Evolutionary conservation across 163 green algal genomes (phyloP), one percentile per base, ranked within the genome.

Genomic region (Chloroidium sp.): DNA sequence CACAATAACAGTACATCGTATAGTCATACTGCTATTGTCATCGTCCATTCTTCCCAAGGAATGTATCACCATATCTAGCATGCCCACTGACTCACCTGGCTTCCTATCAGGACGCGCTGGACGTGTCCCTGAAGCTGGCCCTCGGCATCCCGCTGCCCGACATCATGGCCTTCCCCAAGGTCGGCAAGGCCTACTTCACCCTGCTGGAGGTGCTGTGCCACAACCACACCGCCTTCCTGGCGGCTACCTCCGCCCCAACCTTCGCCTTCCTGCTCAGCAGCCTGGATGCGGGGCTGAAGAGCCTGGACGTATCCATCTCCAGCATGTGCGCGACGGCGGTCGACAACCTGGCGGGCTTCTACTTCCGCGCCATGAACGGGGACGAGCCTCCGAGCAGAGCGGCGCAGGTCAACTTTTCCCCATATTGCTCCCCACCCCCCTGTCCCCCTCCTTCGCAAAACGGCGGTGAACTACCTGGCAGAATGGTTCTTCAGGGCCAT

Each of bases 281-380:
- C 12, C 86, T 99, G 72, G 94, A 98, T 74, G 75, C 89, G 64
- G 96, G 96, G 1, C 86, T 99, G 61, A 97, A 98, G 88, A 91
- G 79, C 61, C 86, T 97, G 14, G 95, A 98, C 75, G 89, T 95
- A 1, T 86, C 76, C 75, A 92, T 97, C 82, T 94, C 85, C 81
- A 94, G 89, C 10, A 82, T 93, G 78, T 98, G 93, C 78, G 96
- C 96, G 6, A 90, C 90, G 6, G 94, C 93, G 0, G 86, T 98
- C 0, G 95, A 99, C 89, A 94, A 97, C 88, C 88, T 99, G 12
- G 94, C 93, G 0, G 93, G 87, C 12, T 98, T 95, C 83, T 98
- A 97, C 90, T 98, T 97, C 90, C 92, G 89, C 68, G 86, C 90
- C 60, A 77, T 92, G 61, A 85, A 86, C 60, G 82, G 86, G 4